Percentiles rank a stretch among this genome's conserved stretches.
Conservation (phyloP, 2,329 filamentous ascomycete species). For the Colletotrichum euphorbiae region DNA sequence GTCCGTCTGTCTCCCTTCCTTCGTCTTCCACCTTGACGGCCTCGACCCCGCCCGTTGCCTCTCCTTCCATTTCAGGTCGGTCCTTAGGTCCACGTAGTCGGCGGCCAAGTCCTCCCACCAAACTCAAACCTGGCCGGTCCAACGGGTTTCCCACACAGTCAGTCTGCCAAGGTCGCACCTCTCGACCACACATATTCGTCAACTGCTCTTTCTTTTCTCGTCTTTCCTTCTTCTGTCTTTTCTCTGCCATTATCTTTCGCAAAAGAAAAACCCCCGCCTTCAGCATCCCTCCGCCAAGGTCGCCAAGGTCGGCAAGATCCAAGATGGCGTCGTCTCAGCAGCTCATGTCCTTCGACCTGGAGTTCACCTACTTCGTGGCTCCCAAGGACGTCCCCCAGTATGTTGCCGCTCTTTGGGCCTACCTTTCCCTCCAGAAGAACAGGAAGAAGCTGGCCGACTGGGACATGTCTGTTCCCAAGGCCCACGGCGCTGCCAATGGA, state of each 20-base stretch:
- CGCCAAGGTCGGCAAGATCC: neutral
- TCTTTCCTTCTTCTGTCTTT: neutral
- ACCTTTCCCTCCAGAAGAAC: neutral
- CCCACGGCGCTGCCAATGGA: neutral
- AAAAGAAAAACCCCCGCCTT: neutral
- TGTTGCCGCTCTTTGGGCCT: neutral
- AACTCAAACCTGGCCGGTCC: too few relatives aligned
- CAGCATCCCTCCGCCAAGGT: neutral
- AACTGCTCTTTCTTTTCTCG: neutral
- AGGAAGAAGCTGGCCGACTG: neutral
- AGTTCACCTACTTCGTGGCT: neutral
- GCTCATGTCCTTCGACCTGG: slow-evolving; percentile 7
- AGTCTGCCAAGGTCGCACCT: too few relatives aligned
- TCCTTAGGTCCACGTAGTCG: too few relatives aligned
- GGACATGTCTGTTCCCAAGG: neutral
- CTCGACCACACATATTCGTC: neutral
- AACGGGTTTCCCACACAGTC: too few relatives aligned
- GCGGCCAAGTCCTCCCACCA: too few relatives aligned
- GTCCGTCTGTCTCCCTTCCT: too few relatives aligned
- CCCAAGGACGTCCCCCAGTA: neutral
- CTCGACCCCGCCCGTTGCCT: too few relatives aligned
- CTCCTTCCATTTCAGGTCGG: too few relatives aligned
- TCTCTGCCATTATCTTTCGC: too few relatives aligned
- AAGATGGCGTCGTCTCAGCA: neutral
- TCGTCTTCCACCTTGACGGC: neutral